Evolutionary conservation across 805 yeast species (phyloP).

Genomic region (Grigorovia transvaalensis): DNA sequence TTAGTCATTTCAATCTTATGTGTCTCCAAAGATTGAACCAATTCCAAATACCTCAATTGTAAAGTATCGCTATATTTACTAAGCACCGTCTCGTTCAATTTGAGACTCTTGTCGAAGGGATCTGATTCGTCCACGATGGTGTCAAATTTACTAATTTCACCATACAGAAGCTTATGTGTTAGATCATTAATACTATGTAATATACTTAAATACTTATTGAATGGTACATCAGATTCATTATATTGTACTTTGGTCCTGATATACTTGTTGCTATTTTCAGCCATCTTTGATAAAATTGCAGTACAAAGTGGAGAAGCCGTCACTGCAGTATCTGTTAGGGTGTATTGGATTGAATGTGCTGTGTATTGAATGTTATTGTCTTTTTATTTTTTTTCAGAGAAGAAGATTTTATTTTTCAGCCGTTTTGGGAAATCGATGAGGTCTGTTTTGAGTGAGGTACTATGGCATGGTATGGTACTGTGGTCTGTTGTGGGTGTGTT

Average conservation of each 20-base stretch:
- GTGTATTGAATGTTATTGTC: no score
- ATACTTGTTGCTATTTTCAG: conserved; percentile 4
- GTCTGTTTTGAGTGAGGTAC: no score
- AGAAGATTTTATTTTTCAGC: no score
- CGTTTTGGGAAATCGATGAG: no score
- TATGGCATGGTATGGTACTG: no score
- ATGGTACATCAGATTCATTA: conserved; percentile 19
- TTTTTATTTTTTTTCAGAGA: no score
- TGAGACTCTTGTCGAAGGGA: conserved; percentile 2
- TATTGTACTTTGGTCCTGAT: conserved; percentile 18
- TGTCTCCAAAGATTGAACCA: conserved; percentile 19
- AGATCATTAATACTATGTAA: conserved; percentile 13
- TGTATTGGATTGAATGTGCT: no score
- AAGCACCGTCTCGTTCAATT: conserved; percentile 8
- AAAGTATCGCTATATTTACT: conserved; percentile 8
- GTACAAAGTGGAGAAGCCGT: background rate
- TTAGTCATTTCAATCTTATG: conserved; percentile 17
- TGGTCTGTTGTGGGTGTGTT: conserved; percentile 1
- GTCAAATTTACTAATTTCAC: conserved; percentile 12
- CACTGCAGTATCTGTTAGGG: no score
- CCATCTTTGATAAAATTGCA: background rate
- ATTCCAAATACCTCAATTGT: conserved; percentile 16
- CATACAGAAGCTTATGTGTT: conserved; percentile 13
- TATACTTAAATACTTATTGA: conserved; percentile 18
- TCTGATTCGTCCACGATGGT: conserved; percentile 1